Evolutionary conservation across 805 yeast species (phyloP).

Genomic region (Candida takata): DNA sequence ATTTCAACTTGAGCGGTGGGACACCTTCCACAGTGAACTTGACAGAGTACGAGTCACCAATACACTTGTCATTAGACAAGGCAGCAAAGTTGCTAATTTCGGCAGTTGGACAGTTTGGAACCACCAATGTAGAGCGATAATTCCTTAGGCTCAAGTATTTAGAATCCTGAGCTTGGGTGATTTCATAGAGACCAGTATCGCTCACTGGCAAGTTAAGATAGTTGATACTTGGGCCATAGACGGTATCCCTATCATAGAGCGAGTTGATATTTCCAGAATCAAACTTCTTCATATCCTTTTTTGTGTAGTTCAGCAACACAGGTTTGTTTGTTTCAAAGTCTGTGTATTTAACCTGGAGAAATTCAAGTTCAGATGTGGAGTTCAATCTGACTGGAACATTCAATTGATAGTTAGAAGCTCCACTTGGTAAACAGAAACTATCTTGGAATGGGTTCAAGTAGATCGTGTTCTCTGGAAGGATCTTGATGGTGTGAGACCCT

Average conservation of each 20-base stretch:
- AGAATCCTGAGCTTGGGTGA: constrained; percentile 60
- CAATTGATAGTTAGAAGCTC: constrained; percentile 25
- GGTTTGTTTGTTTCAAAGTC: constrained; percentile 47
- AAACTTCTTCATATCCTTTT: constrained; percentile 43
- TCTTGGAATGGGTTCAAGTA: constrained; percentile 68
- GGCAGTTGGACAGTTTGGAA: constrained; percentile 77
- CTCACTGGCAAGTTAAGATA: constrained; percentile 60
- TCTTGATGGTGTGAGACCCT: constrained; percentile 81
- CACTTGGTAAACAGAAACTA: constrained; percentile 50
- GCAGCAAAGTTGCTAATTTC: constrained; percentile 34
- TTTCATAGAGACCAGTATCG: constrained; percentile 71
- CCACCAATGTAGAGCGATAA: constrained; percentile 51
- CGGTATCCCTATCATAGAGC: constrained; percentile 20
- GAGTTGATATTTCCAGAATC: constrained; percentile 15
- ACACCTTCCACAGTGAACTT: constrained; percentile 61
- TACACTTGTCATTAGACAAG: constrained; percentile 45
- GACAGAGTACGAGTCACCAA: constrained; percentile 48
- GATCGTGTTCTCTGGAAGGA: constrained; percentile 88
- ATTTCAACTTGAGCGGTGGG: constrained; percentile 62
- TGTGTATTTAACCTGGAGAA: constrained; percentile 55
- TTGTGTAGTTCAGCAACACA: constrained; percentile 45
- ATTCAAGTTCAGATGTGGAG: constrained; percentile 66
- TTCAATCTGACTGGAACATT: constrained; percentile 73
- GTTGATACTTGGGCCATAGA: constrained; percentile 32
- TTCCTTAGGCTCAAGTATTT: constrained; percentile 56